Percentiles rank a stretch among this genome's conserved stretches.
These are phyloP conservation scores for Herpetomonas samuelpessoai DNA, from an alignment of 208 protist genomes.

Conservation along the genomic window DNA sequence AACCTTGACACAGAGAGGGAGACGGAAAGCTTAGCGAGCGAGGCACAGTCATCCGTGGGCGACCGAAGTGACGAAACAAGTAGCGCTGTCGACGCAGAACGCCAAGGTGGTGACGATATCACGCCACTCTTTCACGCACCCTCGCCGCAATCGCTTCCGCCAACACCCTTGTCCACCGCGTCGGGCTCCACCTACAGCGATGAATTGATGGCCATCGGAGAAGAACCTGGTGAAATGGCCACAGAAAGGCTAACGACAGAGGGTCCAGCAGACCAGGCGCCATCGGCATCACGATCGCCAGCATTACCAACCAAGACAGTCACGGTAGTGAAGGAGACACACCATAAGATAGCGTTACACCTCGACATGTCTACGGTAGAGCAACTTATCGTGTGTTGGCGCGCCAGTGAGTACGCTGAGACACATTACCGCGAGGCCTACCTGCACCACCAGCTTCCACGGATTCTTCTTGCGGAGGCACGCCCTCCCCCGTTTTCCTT, in stretches of 20 bases:
- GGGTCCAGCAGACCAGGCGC: no score
- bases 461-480: not conserved
- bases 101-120: not conserved
- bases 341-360: conserved; percentile 9
- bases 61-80: not conserved
- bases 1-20: no score
- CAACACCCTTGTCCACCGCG: no score
- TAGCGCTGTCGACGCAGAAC: not conserved
- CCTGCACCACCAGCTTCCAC: conserved; percentile 13
- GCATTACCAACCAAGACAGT: not conserved
- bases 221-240: not conserved
- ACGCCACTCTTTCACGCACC: no score
- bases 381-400: conserved; percentile 31
- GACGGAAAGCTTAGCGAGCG: no score
- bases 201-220: not conserved
- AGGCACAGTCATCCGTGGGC: no score
- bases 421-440: conserved; percentile 15
- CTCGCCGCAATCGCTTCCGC: not conserved
- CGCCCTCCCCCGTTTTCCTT: not conserved
- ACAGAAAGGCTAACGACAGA: no score
- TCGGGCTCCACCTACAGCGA: no score
- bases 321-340: not conserved
- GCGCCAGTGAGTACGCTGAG: conserved; percentile 24
- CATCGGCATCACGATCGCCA: no score
- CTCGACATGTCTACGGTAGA: conserved; percentile 21